Percentiles rank a stretch among this genome's conserved stretches.
Evolutionary conservation across 768 basidiomycete genomes (phyloP).

Genomic region (Hebeloma cylindrosporum): DNA sequence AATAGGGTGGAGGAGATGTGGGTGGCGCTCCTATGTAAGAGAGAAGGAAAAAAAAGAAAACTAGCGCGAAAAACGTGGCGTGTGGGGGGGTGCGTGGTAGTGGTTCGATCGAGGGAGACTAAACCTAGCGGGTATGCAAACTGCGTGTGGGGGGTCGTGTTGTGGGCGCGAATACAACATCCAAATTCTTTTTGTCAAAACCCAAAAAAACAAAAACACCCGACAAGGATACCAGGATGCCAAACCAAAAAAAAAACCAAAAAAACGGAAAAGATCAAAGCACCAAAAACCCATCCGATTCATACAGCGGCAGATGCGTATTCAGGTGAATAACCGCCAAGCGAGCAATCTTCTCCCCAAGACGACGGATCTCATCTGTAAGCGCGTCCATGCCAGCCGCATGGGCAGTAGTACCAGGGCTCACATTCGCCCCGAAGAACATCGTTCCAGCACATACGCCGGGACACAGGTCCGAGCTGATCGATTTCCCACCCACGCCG

Average conservation of each 20-base stretch:
- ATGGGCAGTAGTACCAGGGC: constrained; percentile 21
- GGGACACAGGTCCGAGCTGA: constrained; percentile 10
- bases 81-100: too few relatives aligned
- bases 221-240: too few relatives aligned
- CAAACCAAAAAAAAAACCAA: too few relatives aligned
- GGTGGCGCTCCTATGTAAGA: not conserved
- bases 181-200: too few relatives aligned
- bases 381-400: constrained; percentile 73
- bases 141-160: too few relatives aligned
- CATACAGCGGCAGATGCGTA: constrained; percentile 77
- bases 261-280: too few relatives aligned
- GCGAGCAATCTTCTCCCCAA: constrained; percentile 71
- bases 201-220: too few relatives aligned
- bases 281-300: constrained; percentile 55
- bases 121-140: too few relatives aligned
- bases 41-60: not conserved
- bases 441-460: constrained; percentile 4
- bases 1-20: not conserved
- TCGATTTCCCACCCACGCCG: constrained; percentile 18
- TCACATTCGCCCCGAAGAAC: constrained; percentile 3
- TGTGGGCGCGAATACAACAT: too few relatives aligned
- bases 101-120: too few relatives aligned
- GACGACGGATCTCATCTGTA: constrained; percentile 62
- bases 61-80: not conserved
- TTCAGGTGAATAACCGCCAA: constrained; percentile 74